Evolutionary conservation across 116 monocot species (phyloP).

Genomic region (Thalassia testudinum): DNA sequence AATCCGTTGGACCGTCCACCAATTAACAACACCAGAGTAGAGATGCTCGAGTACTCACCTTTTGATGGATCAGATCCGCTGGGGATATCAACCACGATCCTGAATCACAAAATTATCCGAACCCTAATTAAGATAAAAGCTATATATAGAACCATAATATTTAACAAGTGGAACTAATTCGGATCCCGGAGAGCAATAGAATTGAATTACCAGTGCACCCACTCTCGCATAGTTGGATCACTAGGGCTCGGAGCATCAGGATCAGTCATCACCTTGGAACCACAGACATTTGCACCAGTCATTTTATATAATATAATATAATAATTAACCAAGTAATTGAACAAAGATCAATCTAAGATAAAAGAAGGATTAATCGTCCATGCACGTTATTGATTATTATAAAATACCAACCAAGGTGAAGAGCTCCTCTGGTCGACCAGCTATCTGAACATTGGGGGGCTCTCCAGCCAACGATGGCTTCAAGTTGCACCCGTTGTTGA

Average conservation of each 20-base stretch:
- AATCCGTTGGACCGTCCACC: too few relatives aligned
- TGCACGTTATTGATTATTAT: too few relatives aligned
- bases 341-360: background rate
- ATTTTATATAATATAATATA: too few relatives aligned
- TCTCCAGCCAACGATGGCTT: conserved; percentile 53
- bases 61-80: conserved; percentile 43
- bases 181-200: background rate
- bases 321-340: background rate
- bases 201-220: conserved; percentile 55
- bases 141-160: background rate
- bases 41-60: too few relatives aligned
- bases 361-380: background rate
- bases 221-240: conserved; percentile 78
- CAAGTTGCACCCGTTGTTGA: conserved; percentile 73
- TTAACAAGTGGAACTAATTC: background rate
- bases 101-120: conserved; percentile 7
- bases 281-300: background rate
- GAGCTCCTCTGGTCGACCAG: conserved; percentile 15
- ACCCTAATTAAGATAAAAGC: background rate
- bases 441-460: conserved; percentile 35
- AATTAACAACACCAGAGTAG: too few relatives aligned
- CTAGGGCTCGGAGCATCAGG: conserved; percentile 95
- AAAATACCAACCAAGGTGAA: conserved; percentile 5
- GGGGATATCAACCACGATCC: conserved; percentile 77
- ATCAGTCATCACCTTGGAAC: conserved; percentile 73